These are phyloP conservation scores for Diaporthe sp. DNA, from an alignment of 2,329 filamentous ascomycete genomes.

Conservation along the genomic window DNA sequence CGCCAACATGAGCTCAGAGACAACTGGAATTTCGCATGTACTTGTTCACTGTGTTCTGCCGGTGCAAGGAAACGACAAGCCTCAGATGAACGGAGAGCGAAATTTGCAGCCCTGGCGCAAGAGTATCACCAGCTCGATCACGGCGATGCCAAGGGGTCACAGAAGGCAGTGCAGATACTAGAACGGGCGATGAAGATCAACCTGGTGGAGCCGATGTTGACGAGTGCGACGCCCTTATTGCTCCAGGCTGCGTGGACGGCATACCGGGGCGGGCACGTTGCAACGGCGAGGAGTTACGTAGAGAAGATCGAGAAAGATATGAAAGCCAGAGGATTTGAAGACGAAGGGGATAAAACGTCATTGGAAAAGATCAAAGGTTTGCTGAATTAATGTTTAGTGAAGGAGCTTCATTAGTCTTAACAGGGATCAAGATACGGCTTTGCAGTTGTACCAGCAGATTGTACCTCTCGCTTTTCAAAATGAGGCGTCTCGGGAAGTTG, in stretches of 20 bases:
- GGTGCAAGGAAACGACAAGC: background rate
- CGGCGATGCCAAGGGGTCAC: background rate
- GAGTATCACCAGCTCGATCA: background rate
- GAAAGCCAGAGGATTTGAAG: background rate
- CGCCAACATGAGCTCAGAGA: background rate
- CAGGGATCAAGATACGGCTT: background rate
- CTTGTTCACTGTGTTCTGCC: background rate
- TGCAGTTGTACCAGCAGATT: background rate
- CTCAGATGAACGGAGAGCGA: background rate
- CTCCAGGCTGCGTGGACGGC: slow-evolving; percentile 12
- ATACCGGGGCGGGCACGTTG: background rate
- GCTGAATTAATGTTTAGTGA: background rate
- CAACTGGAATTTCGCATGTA: slow-evolving; percentile 6
- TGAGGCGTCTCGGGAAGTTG: background rate
- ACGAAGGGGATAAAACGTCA: background rate
- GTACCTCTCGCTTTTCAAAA: background rate
- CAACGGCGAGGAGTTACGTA: background rate
- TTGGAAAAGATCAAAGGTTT: background rate
- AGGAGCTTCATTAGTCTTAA: background rate
- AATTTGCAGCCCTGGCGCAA: background rate
- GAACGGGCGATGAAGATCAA: slow-evolving; percentile 3
- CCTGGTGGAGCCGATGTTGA: slow-evolving; percentile 1
- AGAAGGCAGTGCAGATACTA: background rate
- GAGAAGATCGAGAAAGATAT: background rate
- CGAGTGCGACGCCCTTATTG: background rate